These are phyloP conservation scores for Collybia mongolica DNA, from an alignment of 768 basidiomycete genomes.

Conservation along the genomic window DNA sequence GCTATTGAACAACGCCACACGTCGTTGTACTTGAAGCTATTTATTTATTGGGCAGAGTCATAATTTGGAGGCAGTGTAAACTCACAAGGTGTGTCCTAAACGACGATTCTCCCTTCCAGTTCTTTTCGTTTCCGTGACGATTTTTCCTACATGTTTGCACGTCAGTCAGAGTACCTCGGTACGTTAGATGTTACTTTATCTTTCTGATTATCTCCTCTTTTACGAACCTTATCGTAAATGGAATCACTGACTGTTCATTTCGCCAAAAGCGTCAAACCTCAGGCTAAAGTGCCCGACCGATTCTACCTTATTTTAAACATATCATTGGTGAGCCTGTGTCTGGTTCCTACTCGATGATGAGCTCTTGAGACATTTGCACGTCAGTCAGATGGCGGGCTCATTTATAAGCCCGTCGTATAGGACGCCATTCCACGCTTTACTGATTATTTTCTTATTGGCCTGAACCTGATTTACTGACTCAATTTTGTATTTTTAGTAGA, in stretches of 20 bases:
- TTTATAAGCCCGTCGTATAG: slow-evolving; percentile 23
- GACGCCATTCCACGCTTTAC: slow-evolving; percentile 42
- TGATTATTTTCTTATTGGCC: slow-evolving; percentile 28
- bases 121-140: slow-evolving; percentile 7
- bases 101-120: background rate
- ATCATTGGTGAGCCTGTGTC: background rate
- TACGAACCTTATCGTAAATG: background rate
- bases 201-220: slow-evolving; percentile 16
- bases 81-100: background rate
- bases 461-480: background rate
- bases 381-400: slow-evolving; percentile 48
- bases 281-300: background rate
- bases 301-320: slow-evolving; percentile 1
- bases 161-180: slow-evolving; percentile 37
- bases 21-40: no score
- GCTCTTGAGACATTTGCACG: slow-evolving; percentile 53
- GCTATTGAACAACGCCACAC: no score
- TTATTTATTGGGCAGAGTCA: no score
- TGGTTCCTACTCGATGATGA: slow-evolving; percentile 34
- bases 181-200: slow-evolving; percentile 16
- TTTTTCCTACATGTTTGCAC: slow-evolving; percentile 36
- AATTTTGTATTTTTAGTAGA: background rate
- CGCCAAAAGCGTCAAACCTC: background rate
- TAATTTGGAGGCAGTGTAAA: background rate
- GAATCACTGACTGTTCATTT: background rate